Evolutionary conservation across 75 land plant species (phyloP).

Genomic region (Larix kaempferi): DNA sequence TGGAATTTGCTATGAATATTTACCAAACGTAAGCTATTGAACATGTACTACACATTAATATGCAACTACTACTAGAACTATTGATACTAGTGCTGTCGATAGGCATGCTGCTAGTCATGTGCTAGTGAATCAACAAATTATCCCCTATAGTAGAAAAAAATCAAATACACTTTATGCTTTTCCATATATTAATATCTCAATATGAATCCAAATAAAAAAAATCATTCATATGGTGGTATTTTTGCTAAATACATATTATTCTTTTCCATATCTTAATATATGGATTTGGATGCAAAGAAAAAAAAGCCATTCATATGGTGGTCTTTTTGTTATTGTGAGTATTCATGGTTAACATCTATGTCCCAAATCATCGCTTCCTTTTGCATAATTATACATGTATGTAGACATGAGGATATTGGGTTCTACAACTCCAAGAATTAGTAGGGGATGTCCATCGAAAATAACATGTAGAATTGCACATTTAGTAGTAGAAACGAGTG

Average conservation of each 20-base stretch:
- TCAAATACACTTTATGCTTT: too few species aligned
- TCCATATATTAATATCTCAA: too few species aligned
- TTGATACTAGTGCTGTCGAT: too few species aligned
- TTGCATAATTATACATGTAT: slow-evolving; percentile 71
- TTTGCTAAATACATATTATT: not conserved
- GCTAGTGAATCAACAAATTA: too few species aligned
- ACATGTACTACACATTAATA: too few species aligned
- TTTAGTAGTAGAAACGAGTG: slow-evolving; percentile 59
- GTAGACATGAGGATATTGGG: slow-evolving; percentile 76
- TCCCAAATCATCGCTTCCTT: slow-evolving; percentile 46
- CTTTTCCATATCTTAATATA: not conserved
- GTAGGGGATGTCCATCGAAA: slow-evolving; percentile 74
- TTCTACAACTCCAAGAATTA: slow-evolving; percentile 75
- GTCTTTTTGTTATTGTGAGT: not conserved
- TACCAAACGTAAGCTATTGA: too few species aligned
- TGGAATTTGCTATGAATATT: too few species aligned
- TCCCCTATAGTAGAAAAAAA: too few species aligned
- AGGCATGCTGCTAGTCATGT: too few species aligned
- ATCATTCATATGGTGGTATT: too few species aligned
- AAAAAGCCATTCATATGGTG: not conserved
- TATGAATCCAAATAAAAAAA: too few species aligned
- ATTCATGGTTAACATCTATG: slow-evolving; percentile 36
- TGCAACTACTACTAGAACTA: too few species aligned
- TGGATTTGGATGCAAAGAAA: not conserved
- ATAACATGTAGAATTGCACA: slow-evolving; percentile 73